Conservation (phyloP, 805 yeast genomes). For the Barnettozyma pratensis region DNA sequence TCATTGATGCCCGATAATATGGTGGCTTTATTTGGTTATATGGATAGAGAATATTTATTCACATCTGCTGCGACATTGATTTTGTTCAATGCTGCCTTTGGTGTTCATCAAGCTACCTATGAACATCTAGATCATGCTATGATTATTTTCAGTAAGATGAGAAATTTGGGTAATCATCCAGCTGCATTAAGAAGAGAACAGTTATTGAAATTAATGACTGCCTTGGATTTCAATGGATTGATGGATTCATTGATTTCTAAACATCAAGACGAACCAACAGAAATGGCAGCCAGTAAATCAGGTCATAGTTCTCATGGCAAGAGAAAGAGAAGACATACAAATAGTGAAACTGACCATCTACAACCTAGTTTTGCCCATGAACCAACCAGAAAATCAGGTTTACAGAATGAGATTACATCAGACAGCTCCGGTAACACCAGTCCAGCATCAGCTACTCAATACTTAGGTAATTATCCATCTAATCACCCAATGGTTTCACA, state of each 20-base stretch:
- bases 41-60: constrained; percentile 79
- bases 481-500: constrained; percentile 4
- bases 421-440: not conserved
- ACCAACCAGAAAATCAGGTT: not conserved
- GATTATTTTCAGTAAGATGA: constrained; percentile 65
- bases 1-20: constrained; percentile 67
- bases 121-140: constrained; percentile 72
- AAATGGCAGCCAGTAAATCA: not conserved
- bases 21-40: constrained; percentile 84
- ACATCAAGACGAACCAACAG: constrained; percentile 41
- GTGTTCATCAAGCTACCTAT: constrained; percentile 71
- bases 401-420: constrained; percentile 1
- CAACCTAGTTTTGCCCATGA: not conserved
- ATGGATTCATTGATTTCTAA: constrained; percentile 52
- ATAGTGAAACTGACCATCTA: not conserved
- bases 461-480: not conserved
- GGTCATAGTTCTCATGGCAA: not conserved
- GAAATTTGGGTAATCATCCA: constrained; percentile 73
- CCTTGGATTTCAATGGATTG: constrained; percentile 63
- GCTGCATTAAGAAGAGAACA: constrained; percentile 74
- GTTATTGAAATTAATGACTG: constrained; percentile 54
- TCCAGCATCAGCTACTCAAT: not conserved
- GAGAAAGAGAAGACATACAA: constrained; percentile 1
- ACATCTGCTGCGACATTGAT: constrained; percentile 72
- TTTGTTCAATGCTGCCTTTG: constrained; percentile 73